A percentile compares a stretch with the other conserved stretches of the same genome.
phyloP scores from a whole-genome alignment of 129 eudicot genomes.

The Chrysanthemum seticuspe region DNA sequence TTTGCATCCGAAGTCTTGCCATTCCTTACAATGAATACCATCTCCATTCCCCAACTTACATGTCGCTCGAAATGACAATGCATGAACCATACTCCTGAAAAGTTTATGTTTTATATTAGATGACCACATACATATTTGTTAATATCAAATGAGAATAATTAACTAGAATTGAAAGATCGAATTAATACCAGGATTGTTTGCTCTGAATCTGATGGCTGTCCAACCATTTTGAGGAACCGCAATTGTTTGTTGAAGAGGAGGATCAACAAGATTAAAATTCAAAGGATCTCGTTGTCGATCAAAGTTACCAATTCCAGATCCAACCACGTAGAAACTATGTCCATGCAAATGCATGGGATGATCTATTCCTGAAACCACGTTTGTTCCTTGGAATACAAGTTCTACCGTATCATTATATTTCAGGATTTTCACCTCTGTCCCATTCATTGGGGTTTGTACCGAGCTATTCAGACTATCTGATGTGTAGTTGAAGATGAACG shows the following conservation, averaged over 20 bases:
- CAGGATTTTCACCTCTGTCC: slow-evolving; percentile 40
- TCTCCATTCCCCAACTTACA: slow-evolving; percentile 68
- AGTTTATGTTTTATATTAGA: neutral
- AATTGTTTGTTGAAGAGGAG: slow-evolving; percentile 58
- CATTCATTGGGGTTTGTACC: slow-evolving; percentile 29
- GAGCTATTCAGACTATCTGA: slow-evolving; percentile 11
- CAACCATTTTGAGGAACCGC: slow-evolving; percentile 62
- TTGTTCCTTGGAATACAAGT: slow-evolving; percentile 65
- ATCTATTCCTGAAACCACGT: slow-evolving; percentile 44
- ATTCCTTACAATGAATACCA: slow-evolving; percentile 47
- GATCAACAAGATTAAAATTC: slow-evolving; percentile 64
- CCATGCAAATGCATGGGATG: slow-evolving; percentile 89
- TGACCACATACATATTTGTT: neutral
- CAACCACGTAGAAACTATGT: slow-evolving; percentile 62
- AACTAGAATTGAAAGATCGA: neutral
- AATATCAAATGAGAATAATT: neutral
- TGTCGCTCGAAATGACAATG: slow-evolving; percentile 75
- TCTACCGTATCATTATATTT: slow-evolving; percentile 50
- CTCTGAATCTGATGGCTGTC: slow-evolving; percentile 65
- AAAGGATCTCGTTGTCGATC: slow-evolving; percentile 40
- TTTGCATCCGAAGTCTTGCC: slow-evolving; percentile 26
- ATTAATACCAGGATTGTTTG: slow-evolving; percentile 53
- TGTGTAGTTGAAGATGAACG: slow-evolving; percentile 49
- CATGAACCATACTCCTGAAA: slow-evolving; percentile 73
- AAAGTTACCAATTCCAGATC: slow-evolving; percentile 68